Conservation (phyloP, 306 rosid species). For the Cucurbita maxima region DNA sequence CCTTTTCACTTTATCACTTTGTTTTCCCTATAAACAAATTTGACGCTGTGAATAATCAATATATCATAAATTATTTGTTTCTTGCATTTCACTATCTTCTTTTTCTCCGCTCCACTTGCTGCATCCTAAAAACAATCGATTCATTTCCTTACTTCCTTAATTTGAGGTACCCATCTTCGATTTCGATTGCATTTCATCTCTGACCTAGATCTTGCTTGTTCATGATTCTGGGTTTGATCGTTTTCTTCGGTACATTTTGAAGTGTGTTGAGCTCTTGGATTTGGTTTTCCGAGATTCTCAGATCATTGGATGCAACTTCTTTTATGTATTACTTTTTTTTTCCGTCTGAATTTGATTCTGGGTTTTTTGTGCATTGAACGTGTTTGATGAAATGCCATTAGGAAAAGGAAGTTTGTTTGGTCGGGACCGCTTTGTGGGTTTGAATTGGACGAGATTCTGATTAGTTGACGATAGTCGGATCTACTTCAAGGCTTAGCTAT, state of each 20-base stretch:
- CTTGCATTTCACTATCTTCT: neutral
- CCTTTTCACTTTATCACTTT: neutral
- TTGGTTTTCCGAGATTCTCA: neutral
- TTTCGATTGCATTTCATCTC: neutral
- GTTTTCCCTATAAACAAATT: neutral
- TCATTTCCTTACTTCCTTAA: neutral
- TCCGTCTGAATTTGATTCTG: neutral
- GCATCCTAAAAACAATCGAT: neutral
- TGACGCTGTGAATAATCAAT: neutral
- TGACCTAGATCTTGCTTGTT: neutral
- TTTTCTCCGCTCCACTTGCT: neutral
- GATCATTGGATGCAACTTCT: neutral
- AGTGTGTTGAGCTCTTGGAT: neutral
- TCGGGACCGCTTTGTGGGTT: neutral
- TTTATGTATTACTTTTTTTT: neutral
- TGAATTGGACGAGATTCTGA: neutral
- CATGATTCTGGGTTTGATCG: neutral
- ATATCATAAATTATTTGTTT: too few relatives aligned
- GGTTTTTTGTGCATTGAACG: neutral
- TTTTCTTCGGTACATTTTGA: neutral
- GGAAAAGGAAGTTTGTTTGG: neutral
- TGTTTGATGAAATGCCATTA: neutral
- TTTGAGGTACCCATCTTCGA: neutral
- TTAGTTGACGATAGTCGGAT: conserved; percentile 28
- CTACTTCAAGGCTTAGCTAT: conserved; percentile 32